A percentile compares a stretch with the other conserved stretches of the same genome.
phyloP scores from a whole-genome alignment of 164 flowering plant genomes.

The Vitis vinifera region ASM3070453v1 NC_081805.1:4735501-4736000 shows the following conservation, averaged over 20 bases:
- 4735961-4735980: no score
- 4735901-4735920: no score
- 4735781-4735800: slow-evolving; percentile 22
- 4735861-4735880: no score
- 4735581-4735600: slow-evolving; percentile 21
- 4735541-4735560: slow-evolving; percentile 12
- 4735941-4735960: no score
- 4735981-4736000: no score
- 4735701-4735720: slow-evolving; percentile 40
- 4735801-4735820: not conserved
- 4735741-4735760: slow-evolving; percentile 13
- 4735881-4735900: no score
- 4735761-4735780: slow-evolving; percentile 34
- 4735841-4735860: no score
- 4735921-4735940: no score
- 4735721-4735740: slow-evolving; percentile 22
- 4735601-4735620: slow-evolving; percentile 30
- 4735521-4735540: slow-evolving; percentile 15
- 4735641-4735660: slow-evolving; percentile 8
- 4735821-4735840: no score
- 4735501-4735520: no score
- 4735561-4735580: slow-evolving; percentile 21
- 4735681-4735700: slow-evolving; percentile 39
- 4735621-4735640: slow-evolving; percentile 19
- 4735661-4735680: slow-evolving; percentile 20